These are phyloP conservation scores for Colletotrichum neosansevieriae DNA, from an alignment of 2,329 filamentous ascomycete genomes.

Conservation along the genomic window DNA sequence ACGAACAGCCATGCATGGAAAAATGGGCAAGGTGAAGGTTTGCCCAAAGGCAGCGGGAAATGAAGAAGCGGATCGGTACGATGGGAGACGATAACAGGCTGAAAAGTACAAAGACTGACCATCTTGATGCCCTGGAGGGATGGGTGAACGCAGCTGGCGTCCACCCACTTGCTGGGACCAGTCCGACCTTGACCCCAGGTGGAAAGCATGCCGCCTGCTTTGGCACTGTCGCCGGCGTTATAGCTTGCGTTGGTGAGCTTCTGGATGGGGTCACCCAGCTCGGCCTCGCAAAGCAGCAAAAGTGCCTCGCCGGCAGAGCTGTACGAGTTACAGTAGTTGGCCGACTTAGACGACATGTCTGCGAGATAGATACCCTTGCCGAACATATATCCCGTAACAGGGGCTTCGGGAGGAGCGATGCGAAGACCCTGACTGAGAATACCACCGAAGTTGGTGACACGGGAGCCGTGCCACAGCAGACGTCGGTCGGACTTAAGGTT, in stretches of 20 bases:
- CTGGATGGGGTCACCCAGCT: slow-evolving; percentile 79
- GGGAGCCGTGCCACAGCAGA: slow-evolving; percentile 89
- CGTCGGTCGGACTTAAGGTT: slow-evolving; percentile 74
- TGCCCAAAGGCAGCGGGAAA: too few species aligned
- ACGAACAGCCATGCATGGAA: too few species aligned
- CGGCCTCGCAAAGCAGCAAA: slow-evolving; percentile 84
- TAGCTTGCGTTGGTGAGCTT: slow-evolving; percentile 70
- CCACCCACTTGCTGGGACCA: slow-evolving; percentile 79
- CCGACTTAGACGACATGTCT: slow-evolving; percentile 86
- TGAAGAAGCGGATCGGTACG: too few species aligned
- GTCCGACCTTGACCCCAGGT: slow-evolving; percentile 78
- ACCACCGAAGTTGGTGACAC: slow-evolving; percentile 86
- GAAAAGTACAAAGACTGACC: slow-evolving; percentile 56
- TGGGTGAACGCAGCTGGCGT: slow-evolving; percentile 75
- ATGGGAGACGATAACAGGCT: accelerated
- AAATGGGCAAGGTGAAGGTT: too few species aligned
- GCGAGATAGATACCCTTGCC: slow-evolving; percentile 91
- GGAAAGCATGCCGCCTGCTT: slow-evolving; percentile 68
- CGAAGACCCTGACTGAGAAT: slow-evolving; percentile 89
- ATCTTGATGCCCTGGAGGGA: slow-evolving; percentile 77
- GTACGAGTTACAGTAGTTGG: slow-evolving; percentile 76
- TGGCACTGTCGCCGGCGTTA: slow-evolving; percentile 73
- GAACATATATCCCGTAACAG: slow-evolving; percentile 86
- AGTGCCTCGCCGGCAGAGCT: slow-evolving; percentile 78
- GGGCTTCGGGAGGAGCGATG: slow-evolving; percentile 89